These are phyloP conservation scores for Candida nemodendra DNA, from an alignment of 805 yeast genomes.

Conservation along the genomic window DNA sequence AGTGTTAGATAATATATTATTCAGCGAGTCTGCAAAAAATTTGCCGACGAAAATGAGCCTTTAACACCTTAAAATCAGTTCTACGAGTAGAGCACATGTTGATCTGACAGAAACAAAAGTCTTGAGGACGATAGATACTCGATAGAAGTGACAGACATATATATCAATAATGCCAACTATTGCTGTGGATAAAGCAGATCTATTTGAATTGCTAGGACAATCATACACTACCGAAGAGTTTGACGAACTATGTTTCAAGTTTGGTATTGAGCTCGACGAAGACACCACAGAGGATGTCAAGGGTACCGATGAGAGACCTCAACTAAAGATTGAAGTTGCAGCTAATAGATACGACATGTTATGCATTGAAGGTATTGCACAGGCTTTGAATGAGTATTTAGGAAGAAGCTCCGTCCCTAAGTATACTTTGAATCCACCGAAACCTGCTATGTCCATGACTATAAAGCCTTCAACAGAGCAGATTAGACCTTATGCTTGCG, in stretches of 20 bases:
- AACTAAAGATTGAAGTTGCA: conserved; percentile 92
- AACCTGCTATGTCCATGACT: conserved; percentile 62
- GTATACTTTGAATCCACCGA: conserved; percentile 59
- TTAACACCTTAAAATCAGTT: too few relatives aligned
- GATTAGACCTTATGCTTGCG: conserved; percentile 91
- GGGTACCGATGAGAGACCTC: conserved; percentile 87
- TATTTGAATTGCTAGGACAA: conserved; percentile 73
- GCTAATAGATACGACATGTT: conserved; percentile 98
- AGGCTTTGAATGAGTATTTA: conserved; percentile 86
- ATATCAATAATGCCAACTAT: conserved; percentile 96
- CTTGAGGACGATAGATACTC: background rate
- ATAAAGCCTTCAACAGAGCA: conserved; percentile 71
- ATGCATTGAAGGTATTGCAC: conserved; percentile 97
- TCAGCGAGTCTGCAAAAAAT: background rate
- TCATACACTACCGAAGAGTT: conserved; percentile 82
- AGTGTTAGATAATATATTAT: too few relatives aligned
- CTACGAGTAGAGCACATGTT: too few relatives aligned
- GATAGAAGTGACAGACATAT: too few relatives aligned
- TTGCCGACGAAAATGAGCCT: background rate
- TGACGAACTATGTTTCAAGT: conserved; percentile 95
- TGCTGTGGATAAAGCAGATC: conserved; percentile 90
- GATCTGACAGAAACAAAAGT: background rate
- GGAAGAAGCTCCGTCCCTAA: conserved; percentile 66
- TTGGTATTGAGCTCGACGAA: conserved; percentile 97
- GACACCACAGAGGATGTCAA: conserved; percentile 81